Evolutionary conservation across 2,329 filamentous ascomycete species (phyloP), one percentile per base, ranked within the genome.

Genomic region (Aphanocladium album): DNA sequence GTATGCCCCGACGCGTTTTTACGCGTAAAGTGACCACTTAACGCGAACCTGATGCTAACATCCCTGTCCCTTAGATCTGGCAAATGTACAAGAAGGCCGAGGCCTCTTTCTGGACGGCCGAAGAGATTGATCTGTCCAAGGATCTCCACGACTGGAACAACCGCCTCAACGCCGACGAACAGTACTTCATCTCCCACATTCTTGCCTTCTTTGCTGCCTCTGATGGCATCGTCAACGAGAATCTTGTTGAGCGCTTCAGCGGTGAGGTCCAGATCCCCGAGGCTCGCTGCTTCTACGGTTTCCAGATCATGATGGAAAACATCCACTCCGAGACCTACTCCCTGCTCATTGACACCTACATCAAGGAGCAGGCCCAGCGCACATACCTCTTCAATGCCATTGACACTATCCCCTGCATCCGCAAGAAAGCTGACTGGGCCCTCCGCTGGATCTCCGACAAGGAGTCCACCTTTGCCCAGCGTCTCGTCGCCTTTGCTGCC

Each of bases 231-330:
- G 95, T 99, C 83, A 99, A 99, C 75, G 95, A 99, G 85, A 99
- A 99, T 83, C 84, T 99, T 25, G 88, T 99, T 63, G 93, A 98
- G 85, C 91, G 95, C 65, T 99, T 99, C 87, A 96, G 91, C 71
- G 88, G 86, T 66, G 95, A 99, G 79, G 93, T 99, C 33, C 95
- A 99, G 80, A 88, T 98, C 62, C 93, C 95, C 12, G 95, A 99
- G 80, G 95, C 95, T 66, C 92, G 95, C 71, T 99, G 95, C 87
- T 99, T 99, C 85, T 99, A 99, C 77, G 95, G 95, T 66, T 99
- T 99, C 86, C 95, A 99, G 82, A 98, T 98, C 82, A 99, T 99
- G 95, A 98, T 99, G 91, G 95, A 99, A 84, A 99, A 99, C 81
- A 96, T 99, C 72, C 95, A 99, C 85, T 97, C 95, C 17, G 95